Evolutionary conservation across 306 rosid genomes (phyloP), one percentile per base, ranked within the genome.

Genomic region (Dalbergia oliveri): DNA sequence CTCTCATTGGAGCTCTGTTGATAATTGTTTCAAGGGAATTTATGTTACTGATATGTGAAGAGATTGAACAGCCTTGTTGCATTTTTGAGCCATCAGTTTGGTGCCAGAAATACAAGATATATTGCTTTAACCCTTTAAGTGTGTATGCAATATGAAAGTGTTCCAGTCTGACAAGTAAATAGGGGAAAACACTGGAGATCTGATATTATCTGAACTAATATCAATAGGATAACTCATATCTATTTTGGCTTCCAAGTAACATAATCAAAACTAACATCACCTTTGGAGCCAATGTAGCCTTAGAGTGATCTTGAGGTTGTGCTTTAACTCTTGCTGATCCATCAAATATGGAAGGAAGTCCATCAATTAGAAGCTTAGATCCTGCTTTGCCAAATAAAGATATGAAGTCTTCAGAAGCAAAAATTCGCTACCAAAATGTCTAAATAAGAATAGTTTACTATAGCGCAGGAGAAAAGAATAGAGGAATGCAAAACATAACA

Each of bases 261-360:
- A 78, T 15, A 89, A 77, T 50, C 37, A 35, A 81, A 69, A 78
- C 73, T 71, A 76, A 63, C 67, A 71, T 56, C 84, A 92, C 97
- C 98, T 94, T 94, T 35, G 97, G 94, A 60, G 98, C 97, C 85
- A 84, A 82, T 63, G 95, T 92, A 83, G 85, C 94, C 85, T 85
- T 85, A 56, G 89, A 87, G 69, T 94, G 86, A 77, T 92, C 97
- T 79, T 94, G 97, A 73, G 92, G 88, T 67, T 68, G 79, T 26
- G 97, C 97, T 62, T 89, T 91, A 70, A 44, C 70, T 75, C 83
- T 86, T 7, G 98, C 97, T 14, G 97, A 88, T 73, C 98, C 97
- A 82, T 92, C 97, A 81, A 94, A 82, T 87, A 92, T 91, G 59
- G 88, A 91, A 72, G 97, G 92, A 88, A 94, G 98, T 84, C 92